Evolutionary conservation across 345 rosid genomes (phyloP).

Genomic region (Kernera saxatilis): DNA sequence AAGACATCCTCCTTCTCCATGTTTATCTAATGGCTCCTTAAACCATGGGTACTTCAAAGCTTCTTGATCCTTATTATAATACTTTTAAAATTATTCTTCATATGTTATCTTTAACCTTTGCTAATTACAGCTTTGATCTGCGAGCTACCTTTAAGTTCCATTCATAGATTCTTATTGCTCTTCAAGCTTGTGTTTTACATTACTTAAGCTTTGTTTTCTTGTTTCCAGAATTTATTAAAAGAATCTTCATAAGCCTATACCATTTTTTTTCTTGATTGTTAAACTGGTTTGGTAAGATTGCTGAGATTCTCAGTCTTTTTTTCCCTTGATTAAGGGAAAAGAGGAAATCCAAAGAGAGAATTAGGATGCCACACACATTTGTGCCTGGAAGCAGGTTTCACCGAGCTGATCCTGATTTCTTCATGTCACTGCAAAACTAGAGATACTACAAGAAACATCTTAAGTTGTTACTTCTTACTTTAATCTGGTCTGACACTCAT

Average conservation of each 20-base stretch:
- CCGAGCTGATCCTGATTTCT: background rate
- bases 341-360: background rate
- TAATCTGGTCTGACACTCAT: background rate
- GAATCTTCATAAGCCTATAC: background rate
- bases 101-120: background rate
- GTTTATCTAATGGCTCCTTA: constrained; percentile 44
- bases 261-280: background rate
- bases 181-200: background rate
- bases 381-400: background rate
- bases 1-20: constrained; percentile 80
- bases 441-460: background rate
- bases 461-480: background rate
- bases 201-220: background rate
- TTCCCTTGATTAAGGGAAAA: background rate
- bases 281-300: background rate
- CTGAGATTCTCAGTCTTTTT: background rate
- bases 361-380: background rate
- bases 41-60: constrained; percentile 41
- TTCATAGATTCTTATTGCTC: background rate
- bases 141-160: background rate
- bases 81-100: background rate
- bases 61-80: background rate
- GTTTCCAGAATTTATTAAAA: background rate
- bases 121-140: background rate
- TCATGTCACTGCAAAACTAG: background rate